phyloP scores from a whole-genome alignment of 1,139 yeast species.

The Spathaspora jeffriesii region DNA sequence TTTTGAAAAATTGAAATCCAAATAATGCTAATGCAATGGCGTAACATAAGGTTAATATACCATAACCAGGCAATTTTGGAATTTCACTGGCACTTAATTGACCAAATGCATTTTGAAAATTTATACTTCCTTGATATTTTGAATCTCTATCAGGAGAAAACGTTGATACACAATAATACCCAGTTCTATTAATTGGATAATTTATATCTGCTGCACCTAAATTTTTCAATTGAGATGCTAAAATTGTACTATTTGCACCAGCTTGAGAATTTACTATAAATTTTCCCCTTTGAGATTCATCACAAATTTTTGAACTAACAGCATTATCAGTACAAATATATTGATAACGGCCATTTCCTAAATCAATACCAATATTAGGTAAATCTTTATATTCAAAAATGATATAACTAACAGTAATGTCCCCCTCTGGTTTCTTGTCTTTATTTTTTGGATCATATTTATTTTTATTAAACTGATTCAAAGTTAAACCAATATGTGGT shows the following conservation, averaged over 20 bases:
- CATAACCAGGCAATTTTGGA: slow-evolving; percentile 89
- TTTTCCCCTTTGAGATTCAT: slow-evolving; percentile 52
- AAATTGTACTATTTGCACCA: slow-evolving; percentile 51
- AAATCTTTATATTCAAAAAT: slow-evolving; percentile 86
- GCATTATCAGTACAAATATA: slow-evolving; percentile 80
- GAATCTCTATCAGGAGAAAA: slow-evolving; percentile 41
- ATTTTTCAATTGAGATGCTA: slow-evolving; percentile 55
- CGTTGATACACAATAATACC: slow-evolving; percentile 90
- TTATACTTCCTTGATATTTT: slow-evolving; percentile 63
- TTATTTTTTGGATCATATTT: slow-evolving; percentile 30
- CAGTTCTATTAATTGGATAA: slow-evolving; percentile 72
- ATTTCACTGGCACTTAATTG: slow-evolving; percentile 86
- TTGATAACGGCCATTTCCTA: slow-evolving; percentile 34
- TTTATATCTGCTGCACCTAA: slow-evolving; percentile 61
- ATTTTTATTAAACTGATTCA: slow-evolving; percentile 34
- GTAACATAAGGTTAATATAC: slow-evolving; percentile 80
- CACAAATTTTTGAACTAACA: slow-evolving; percentile 58
- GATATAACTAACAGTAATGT: slow-evolving; percentile 59
- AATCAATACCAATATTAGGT: slow-evolving; percentile 58
- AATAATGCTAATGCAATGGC: slow-evolving; percentile 80
- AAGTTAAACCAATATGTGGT: slow-evolving; percentile 60
- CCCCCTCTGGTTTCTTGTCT: slow-evolving; percentile 23
- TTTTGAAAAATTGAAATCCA: slow-evolving; percentile 83
- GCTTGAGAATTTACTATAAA: slow-evolving; percentile 53
- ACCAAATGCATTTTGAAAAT: slow-evolving; percentile 92